Evolutionary conservation across 2,329 filamentous ascomycete species (phyloP).

Genomic region (Cytospora piceicola): DNA sequence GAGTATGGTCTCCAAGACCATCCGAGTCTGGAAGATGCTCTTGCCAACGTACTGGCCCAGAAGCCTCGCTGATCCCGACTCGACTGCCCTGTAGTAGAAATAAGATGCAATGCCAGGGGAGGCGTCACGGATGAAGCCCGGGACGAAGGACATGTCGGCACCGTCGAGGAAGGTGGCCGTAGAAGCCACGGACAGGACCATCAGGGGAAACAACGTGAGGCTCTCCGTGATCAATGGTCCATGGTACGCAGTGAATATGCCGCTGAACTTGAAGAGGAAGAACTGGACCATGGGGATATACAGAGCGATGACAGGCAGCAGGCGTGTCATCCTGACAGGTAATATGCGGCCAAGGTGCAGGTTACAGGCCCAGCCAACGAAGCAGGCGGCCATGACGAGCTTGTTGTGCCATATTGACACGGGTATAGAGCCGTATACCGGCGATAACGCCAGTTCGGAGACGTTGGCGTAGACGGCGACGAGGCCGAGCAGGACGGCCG

Average conservation of each 20-base stretch:
- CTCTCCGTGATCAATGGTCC: constrained; percentile 78
- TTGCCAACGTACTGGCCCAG: constrained; percentile 60
- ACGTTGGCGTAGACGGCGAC: constrained; percentile 69
- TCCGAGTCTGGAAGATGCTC: constrained; percentile 67
- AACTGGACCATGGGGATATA: constrained; percentile 76
- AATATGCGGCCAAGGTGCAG: constrained; percentile 55
- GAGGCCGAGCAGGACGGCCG: constrained; percentile 54
- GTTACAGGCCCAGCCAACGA: constrained; percentile 74
- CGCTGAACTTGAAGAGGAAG: constrained; percentile 70
- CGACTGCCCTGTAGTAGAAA: constrained; percentile 61
- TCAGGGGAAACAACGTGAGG: constrained; percentile 71
- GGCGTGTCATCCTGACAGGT: constrained; percentile 51
- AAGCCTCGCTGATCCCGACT: constrained; percentile 45
- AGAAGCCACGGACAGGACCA: constrained; percentile 65
- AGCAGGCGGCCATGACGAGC: constrained; percentile 67
- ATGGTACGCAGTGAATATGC: constrained; percentile 65
- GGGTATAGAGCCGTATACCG: constrained; percentile 86
- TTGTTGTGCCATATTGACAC: constrained; percentile 72
- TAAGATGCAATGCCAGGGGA: constrained; percentile 69
- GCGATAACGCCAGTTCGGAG: constrained; percentile 77
- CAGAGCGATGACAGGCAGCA: constrained; percentile 74
- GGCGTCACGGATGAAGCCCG: constrained; percentile 63
- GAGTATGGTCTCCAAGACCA: constrained; percentile 72
- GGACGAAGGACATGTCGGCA: constrained; percentile 58
- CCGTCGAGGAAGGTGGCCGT: constrained; percentile 68